phyloP scores from a whole-genome alignment of 202 grass and related monocot genomes.

The Setaria viridis region DNA sequence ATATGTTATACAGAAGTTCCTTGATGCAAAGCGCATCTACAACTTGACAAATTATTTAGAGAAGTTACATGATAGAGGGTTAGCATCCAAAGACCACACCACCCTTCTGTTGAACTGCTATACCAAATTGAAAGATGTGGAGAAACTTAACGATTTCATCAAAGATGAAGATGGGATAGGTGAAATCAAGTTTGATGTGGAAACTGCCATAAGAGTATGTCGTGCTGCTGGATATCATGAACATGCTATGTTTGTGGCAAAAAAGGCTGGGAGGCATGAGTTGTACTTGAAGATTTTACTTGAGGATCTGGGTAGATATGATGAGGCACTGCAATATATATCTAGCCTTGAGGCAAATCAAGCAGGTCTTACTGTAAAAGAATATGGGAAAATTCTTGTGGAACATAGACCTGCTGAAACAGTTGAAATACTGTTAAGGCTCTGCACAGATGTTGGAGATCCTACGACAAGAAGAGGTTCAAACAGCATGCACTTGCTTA shows the following conservation, averaged over 20 bases:
- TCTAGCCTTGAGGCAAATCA: conserved; percentile 88
- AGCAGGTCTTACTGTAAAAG: conserved; percentile 92
- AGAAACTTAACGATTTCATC: conserved; percentile 79
- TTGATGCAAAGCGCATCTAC: conserved; percentile 94
- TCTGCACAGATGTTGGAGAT: conserved; percentile 73
- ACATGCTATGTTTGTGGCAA: conserved; percentile 87
- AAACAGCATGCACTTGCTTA: conserved; percentile 66
- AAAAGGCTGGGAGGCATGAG: conserved; percentile 94
- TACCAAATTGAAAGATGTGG: conserved; percentile 97
- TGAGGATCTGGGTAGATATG: conserved; percentile 94
- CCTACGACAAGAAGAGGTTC: conserved; percentile 56
- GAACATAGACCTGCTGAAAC: conserved; percentile 91
- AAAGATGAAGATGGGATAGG: conserved; percentile 88
- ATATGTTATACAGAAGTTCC: conserved; percentile 98
- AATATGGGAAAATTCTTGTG: conserved; percentile 98
- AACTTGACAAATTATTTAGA: conserved; percentile 97
- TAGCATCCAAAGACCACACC: conserved; percentile 97
- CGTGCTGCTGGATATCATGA: conserved; percentile 96
- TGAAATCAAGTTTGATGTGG: conserved; percentile 98
- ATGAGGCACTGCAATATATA: conserved; percentile 96
- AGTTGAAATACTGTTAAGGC: conserved; percentile 80
- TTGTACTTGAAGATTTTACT: conserved; percentile 99
- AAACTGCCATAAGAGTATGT: conserved; percentile 97
- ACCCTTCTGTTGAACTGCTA: conserved; percentile 96
- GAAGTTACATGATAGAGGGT: conserved; percentile 89